Conservation (phyloP, 352 stramenopile species). For the Globisporangium splendens region DNA sequence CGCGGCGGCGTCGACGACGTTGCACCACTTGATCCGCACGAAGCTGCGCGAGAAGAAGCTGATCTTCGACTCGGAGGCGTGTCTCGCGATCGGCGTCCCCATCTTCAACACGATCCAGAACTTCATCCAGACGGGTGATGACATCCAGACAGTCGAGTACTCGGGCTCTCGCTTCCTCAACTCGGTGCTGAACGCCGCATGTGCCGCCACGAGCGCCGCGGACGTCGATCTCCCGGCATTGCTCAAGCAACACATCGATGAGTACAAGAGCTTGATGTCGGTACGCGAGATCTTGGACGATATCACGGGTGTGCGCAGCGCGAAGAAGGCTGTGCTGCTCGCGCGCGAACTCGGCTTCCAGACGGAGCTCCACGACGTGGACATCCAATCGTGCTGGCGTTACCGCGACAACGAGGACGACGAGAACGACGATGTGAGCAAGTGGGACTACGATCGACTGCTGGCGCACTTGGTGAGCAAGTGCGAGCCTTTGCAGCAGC, state of each 20-base stretch:
- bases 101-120: slow-evolving; percentile 92
- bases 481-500: slow-evolving; percentile 33
- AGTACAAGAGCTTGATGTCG: slow-evolving; percentile 44
- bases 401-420: slow-evolving; percentile 12
- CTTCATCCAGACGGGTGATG: slow-evolving; percentile 91
- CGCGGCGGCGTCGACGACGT: slow-evolving; percentile 58
- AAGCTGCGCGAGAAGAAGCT: slow-evolving; percentile 82
- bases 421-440: slow-evolving; percentile 22
- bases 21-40: slow-evolving; percentile 74
- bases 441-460: slow-evolving; percentile 57
- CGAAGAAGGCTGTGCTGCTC: slow-evolving; percentile 91
- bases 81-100: slow-evolving; percentile 82
- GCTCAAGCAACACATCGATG: slow-evolving; percentile 60
- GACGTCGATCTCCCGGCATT: slow-evolving; percentile 59
- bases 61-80: slow-evolving; percentile 85
- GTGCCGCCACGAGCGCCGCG: slow-evolving; percentile 10
- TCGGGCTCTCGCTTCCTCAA: slow-evolving; percentile 88
- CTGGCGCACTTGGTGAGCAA: slow-evolving; percentile 47
- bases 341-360: slow-evolving; percentile 91
- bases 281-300: slow-evolving; percentile 90
- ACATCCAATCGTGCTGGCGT: slow-evolving; percentile 47
- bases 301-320: slow-evolving; percentile 85
- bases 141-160: slow-evolving; percentile 87
- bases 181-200: slow-evolving; percentile 61
- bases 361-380: slow-evolving; percentile 66